Percentiles rank a stretch among this genome's conserved stretches.
Conservation (phyloP, 345 rosid species). For the Limnanthes douglasii region DNA sequence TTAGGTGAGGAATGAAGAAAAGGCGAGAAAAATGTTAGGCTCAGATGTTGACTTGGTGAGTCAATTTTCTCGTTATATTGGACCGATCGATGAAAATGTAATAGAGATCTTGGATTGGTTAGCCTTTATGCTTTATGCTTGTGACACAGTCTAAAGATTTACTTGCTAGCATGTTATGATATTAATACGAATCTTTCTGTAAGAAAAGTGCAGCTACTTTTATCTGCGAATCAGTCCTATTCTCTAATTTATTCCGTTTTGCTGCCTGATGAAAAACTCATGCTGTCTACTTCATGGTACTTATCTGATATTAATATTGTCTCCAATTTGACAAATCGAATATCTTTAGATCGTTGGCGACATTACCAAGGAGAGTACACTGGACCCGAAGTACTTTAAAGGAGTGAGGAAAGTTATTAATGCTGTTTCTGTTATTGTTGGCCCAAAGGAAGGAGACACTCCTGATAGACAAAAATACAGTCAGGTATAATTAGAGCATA, state of each 20-base stretch:
- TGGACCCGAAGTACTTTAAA: slow-evolving; percentile 54
- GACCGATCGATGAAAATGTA: too few relatives aligned
- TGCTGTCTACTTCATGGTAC: too few relatives aligned
- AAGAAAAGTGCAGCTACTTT: too few relatives aligned
- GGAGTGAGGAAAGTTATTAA: slow-evolving; percentile 82
- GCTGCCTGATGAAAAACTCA: too few relatives aligned
- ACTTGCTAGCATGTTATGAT: not conserved
- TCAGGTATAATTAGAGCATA: slow-evolving; percentile 50
- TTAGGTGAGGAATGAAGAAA: slow-evolving; percentile 84
- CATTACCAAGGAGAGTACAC: slow-evolving; percentile 53
- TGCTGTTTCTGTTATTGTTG: slow-evolving; percentile 81
- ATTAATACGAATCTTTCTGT: too few relatives aligned
- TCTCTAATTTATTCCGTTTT: too few relatives aligned
- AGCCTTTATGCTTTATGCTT: not conserved
- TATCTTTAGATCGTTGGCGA: slow-evolving; percentile 62
- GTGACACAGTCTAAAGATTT: not conserved
- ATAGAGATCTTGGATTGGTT: not conserved
- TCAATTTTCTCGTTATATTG: too few relatives aligned
- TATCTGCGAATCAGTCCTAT: too few relatives aligned
- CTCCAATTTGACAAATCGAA: not conserved
- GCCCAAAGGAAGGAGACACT: slow-evolving; percentile 98
- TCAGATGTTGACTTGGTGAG: slow-evolving; percentile 75
- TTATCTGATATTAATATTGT: too few relatives aligned
- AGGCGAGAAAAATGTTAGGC: slow-evolving; percentile 72
- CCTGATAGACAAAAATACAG: slow-evolving; percentile 89